These are phyloP conservation scores for Candida lessepsii DNA, from an alignment of 805 yeast species.

Conservation along the genomic window DNA sequence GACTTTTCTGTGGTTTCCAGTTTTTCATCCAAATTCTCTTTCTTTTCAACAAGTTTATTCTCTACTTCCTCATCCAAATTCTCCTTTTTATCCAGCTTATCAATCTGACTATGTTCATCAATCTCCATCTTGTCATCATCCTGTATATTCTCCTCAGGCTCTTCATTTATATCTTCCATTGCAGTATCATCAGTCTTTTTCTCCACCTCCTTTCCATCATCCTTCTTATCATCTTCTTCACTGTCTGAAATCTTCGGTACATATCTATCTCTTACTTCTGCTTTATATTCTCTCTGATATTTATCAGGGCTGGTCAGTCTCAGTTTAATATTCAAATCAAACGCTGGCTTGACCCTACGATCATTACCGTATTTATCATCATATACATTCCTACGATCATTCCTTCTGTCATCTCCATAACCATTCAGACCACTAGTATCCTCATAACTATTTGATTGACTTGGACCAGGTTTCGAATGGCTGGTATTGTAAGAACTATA, in stretches of 20 bases:
- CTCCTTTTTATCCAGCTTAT: no score
- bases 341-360: constrained; percentile 14
- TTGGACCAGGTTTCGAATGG: constrained; percentile 2
- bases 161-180: constrained; percentile 10
- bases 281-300: constrained; percentile 1
- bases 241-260: constrained; percentile 8
- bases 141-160: constrained; percentile 5
- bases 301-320: constrained; percentile 11
- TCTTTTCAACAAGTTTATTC: no score
- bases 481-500: constrained; percentile 3
- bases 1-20: background rate
- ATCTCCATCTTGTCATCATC: constrained; percentile 5
- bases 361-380: constrained; percentile 11
- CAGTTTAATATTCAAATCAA: constrained; percentile 13
- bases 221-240: constrained; percentile 2
- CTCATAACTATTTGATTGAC: background rate
- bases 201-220: constrained; percentile 1
- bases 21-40: background rate
- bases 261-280: constrained; percentile 1
- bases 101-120: background rate
- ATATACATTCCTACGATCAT: constrained; percentile 5
- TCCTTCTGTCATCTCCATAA: constrained; percentile 7
- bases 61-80: no score
- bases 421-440: background rate
- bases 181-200: constrained; percentile 11